Conservation (phyloP, 495 filamentous ascomycete species). For the Aspergillus wentii region DNA sequence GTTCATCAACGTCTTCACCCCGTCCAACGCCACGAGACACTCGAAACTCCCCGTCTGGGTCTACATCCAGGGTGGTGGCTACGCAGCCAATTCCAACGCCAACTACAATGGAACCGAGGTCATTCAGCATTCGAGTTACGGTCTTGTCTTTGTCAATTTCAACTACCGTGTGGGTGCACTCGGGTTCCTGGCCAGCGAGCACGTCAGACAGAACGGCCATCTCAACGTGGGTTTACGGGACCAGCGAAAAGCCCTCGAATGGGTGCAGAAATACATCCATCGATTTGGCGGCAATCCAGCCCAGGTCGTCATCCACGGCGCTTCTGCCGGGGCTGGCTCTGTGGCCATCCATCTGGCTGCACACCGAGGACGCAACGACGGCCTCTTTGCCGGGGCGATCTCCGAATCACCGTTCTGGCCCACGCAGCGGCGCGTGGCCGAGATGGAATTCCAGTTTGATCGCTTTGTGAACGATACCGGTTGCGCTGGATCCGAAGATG, state of each 20-base stretch:
- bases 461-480: conserved; percentile 45
- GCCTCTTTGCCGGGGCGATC: conserved; percentile 55
- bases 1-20: conserved; percentile 62
- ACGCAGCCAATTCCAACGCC: conserved; percentile 50
- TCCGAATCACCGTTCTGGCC: conserved; percentile 61
- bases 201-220: conserved; percentile 44
- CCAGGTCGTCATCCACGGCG: conserved; percentile 65
- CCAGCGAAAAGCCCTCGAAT: conserved; percentile 55
- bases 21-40: conserved; percentile 42
- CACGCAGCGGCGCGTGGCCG: conserved; percentile 48
- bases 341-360: conserved; percentile 62
- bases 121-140: conserved; percentile 38
- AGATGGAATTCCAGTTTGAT: conserved; percentile 59
- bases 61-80: conserved; percentile 67
- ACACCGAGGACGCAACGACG: conserved; percentile 45
- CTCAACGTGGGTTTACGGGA: conserved; percentile 57
- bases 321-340: conserved; percentile 61
- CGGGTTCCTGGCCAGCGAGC: conserved; percentile 60
- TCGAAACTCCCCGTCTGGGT: conserved; percentile 59
- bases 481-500: conserved; percentile 35
- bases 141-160: conserved; percentile 60
- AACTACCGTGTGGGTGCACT: conserved; percentile 67
- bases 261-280: conserved; percentile 54
- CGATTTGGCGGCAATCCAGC: conserved; percentile 68
- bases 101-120: conserved; percentile 57